phyloP scores from a whole-genome alignment of 495 filamentous ascomycete species.

The Bacidia gigantensis region DNA sequence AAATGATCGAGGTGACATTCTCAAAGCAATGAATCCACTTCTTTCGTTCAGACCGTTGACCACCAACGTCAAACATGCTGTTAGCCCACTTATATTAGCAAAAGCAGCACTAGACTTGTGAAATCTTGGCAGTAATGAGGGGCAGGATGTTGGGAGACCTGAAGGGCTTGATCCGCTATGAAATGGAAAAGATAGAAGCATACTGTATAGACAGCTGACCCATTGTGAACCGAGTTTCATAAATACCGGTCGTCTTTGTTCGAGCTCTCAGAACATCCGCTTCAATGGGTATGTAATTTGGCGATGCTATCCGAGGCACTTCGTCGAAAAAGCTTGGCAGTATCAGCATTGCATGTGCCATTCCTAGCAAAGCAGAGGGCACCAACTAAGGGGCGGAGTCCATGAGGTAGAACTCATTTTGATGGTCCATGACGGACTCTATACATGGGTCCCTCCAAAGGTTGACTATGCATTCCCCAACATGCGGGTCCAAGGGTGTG shows the following conservation, averaged over 20 bases:
- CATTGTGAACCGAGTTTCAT: slow-evolving; percentile 96
- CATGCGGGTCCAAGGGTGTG: slow-evolving; percentile 58
- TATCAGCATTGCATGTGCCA: slow-evolving; percentile 16
- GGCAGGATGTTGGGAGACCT: no score
- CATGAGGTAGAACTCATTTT: slow-evolving; percentile 98
- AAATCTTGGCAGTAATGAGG: no score
- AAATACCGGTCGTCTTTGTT: slow-evolving; percentile 99
- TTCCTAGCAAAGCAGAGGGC: neutral
- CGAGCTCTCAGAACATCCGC: slow-evolving; percentile 85
- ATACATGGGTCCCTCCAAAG: slow-evolving; percentile 86
- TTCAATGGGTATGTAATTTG: slow-evolving; percentile 80
- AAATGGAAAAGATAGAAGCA: slow-evolving; percentile 21
- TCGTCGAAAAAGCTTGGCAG: slow-evolving; percentile 80
- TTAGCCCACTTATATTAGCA: slow-evolving; percentile 6
- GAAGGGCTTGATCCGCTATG: neutral
- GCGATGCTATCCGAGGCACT: slow-evolving; percentile 67
- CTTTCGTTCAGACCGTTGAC: slow-evolving; percentile 91
- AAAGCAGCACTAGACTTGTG: neutral
- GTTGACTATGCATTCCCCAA: slow-evolving; percentile 69
- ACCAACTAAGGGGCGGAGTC: slow-evolving; percentile 96
- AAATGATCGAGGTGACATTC: slow-evolving; percentile 99
- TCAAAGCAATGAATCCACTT: slow-evolving; percentile 99
- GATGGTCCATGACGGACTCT: slow-evolving; percentile 73
- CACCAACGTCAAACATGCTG: slow-evolving; percentile 98
- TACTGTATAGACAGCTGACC: slow-evolving; percentile 98